A percentile compares a stretch with the other conserved stretches of the same genome.
Evolutionary conservation across 176 grass and related monocot genomes (phyloP).

Genomic region (Rhynchospora breviuscula): DNA sequence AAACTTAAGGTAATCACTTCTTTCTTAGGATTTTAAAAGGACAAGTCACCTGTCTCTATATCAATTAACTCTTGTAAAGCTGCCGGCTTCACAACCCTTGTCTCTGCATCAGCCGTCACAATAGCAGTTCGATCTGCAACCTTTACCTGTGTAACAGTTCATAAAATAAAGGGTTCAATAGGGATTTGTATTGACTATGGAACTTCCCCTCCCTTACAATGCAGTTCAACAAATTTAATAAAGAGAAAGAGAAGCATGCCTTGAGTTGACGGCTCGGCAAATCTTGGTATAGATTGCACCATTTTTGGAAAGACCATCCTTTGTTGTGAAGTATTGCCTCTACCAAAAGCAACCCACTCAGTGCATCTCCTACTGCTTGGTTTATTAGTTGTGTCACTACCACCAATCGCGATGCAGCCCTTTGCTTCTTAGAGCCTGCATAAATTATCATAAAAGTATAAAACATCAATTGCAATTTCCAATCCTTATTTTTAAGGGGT

Average conservation of each 20-base stretch:
- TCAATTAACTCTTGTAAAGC: conserved; percentile 76
- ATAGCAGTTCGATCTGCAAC: conserved; percentile 68
- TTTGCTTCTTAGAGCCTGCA: conserved; percentile 45
- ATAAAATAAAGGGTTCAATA: background rate
- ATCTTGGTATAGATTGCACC: conserved; percentile 84
- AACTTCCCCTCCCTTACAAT: background rate
- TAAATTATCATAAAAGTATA: background rate
- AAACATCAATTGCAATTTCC: background rate
- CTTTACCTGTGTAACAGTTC: conserved; percentile 53
- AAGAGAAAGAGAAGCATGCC: conserved; percentile 13
- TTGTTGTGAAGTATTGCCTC: conserved; percentile 79
- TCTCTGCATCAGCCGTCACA: conserved; percentile 68
- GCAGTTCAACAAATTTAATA: background rate
- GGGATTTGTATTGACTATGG: background rate
- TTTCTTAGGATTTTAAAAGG: background rate
- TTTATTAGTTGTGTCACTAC: conserved; percentile 74
- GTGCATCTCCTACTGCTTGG: conserved; percentile 84
- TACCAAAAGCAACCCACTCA: conserved; percentile 82
- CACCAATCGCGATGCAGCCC: conserved; percentile 65
- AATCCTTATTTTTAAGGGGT: background rate
- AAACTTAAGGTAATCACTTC: background rate
- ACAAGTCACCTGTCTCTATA: conserved; percentile 47
- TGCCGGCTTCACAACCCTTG: conserved; percentile 52
- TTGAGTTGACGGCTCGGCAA: conserved; percentile 87
- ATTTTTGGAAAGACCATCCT: conserved; percentile 78